Percentiles rank a stretch among this genome's conserved stretches.
Evolutionary conservation across 2,329 filamentous ascomycete species (phyloP).

Genomic region (Aspergillus brunneoviolaceus): DNA sequence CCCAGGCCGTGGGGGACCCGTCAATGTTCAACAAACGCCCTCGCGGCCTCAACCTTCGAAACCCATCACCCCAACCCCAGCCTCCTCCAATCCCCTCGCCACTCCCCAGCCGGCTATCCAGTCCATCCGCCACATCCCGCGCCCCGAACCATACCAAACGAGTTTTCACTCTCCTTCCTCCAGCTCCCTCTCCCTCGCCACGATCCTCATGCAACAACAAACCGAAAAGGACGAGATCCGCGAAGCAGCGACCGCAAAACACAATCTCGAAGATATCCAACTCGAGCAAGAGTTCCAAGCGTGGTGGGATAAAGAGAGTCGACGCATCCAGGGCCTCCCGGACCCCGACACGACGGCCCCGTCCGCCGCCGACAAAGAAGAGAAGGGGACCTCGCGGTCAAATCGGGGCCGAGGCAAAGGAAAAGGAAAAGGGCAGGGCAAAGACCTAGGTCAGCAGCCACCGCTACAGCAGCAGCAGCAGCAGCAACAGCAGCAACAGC

Average conservation of each 20-base stretch:
- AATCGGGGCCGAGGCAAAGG: conserved; percentile 18
- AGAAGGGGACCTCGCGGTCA: conserved; percentile 6
- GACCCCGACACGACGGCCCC: conserved; percentile 21
- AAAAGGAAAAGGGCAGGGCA: not conserved
- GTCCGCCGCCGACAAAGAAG: conserved; percentile 7
- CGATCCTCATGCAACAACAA: conserved; percentile 86
- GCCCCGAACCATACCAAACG: conserved; percentile 28
- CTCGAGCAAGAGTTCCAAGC: conserved; percentile 95
- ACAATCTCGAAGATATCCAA: conserved; percentile 91
- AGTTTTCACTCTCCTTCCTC: conserved; percentile 54
- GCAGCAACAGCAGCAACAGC: not conserved
- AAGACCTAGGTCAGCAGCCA: not conserved
- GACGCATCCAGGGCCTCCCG: conserved; percentile 35
- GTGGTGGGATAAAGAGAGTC: conserved; percentile 44
- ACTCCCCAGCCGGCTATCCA: conserved; percentile 36
- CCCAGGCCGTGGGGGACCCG: conserved; percentile 41
- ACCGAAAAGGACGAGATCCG: conserved; percentile 78
- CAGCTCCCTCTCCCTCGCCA: conserved; percentile 72
- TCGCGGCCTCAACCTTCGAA: conserved; percentile 22
- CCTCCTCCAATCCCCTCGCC: conserved; percentile 22
- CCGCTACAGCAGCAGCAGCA: not conserved
- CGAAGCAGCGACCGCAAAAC: conserved; percentile 76
- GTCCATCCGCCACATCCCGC: conserved; percentile 52
- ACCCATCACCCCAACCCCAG: conserved; percentile 44
- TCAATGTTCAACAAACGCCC: conserved; percentile 16